A percentile compares a stretch with the other conserved stretches of the same genome.
Evolutionary conservation across 768 basidiomycete species (phyloP).

Genomic region (Royoungia palumana): DNA sequence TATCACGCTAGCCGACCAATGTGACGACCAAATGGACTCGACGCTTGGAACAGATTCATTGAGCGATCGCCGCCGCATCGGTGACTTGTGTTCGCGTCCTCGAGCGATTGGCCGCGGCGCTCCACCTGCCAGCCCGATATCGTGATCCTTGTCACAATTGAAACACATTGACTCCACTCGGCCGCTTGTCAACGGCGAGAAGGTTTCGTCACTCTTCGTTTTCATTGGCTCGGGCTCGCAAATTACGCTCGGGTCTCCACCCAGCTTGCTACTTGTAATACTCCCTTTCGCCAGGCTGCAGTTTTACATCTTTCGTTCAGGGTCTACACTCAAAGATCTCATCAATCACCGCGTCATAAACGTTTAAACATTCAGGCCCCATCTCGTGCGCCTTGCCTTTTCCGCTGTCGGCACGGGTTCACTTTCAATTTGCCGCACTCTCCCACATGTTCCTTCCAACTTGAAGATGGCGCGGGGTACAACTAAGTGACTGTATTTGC

Average conservation of each 20-base stretch:
- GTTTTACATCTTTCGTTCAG: not conserved
- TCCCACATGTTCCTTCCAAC: no score
- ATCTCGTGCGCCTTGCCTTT: not conserved
- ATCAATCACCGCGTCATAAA: no score
- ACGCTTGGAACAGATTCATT: no score
- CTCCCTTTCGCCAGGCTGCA: not conserved
- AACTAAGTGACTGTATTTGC: no score
- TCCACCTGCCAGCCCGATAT: slow-evolving; percentile 12
- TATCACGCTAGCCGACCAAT: not conserved
- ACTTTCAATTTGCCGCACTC: no score
- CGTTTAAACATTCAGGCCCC: not conserved
- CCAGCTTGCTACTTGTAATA: not conserved
- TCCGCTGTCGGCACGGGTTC: no score
- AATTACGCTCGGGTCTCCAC: not conserved
- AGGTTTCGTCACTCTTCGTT: not conserved
- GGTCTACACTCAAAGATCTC: no score
- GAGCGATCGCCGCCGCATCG: no score
- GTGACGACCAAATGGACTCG: not conserved
- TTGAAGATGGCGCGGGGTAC: no score
- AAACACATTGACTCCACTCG: slow-evolving; percentile 26
- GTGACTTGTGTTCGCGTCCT: no score
- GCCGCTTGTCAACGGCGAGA: slow-evolving; percentile 12
- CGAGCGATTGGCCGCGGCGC: not conserved
- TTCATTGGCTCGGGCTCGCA: slow-evolving; percentile 4
- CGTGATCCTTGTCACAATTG: slow-evolving; percentile 5